Evolutionary conservation across 257 asterid genomes (phyloP), one percentile per base, ranked within the genome.

Genomic region (Mitragyna speciosa): DNA sequence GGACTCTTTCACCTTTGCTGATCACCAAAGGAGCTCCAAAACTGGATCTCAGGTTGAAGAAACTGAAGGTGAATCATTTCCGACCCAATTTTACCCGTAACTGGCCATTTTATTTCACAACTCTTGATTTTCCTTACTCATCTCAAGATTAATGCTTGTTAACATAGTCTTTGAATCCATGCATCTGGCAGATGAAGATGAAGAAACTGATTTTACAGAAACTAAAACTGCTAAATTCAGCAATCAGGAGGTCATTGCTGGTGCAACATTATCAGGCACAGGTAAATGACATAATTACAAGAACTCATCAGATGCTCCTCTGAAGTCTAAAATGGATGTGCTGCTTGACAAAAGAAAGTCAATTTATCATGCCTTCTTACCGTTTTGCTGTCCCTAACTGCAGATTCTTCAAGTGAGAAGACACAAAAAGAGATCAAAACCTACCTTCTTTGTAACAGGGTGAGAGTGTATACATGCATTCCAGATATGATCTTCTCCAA

Each of bases 391-490:
- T 31, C n/a, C 41, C 47, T 52, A n/a, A 49, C 31, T 80, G 76
- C 82, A 48, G 72, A 81, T 73, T 51, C 81, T 69, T 63, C 76
- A 9, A 61, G 20, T 28, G 41, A 16, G 59, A 54, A 51, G 54
- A 52, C 6, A 26, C 31, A 24, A 0, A 47, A 58, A 26, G 84
- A 78, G 31, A 80, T 14, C 78, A 81, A 83, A 48, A 81, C 83
- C 33, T 87, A 84, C 82, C 85, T 89, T 70, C 86, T 87, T 0
- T 66, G 86, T 33, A 75, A 79, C 78, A 81, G 86, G 80, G 72
- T 87, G 9, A 82, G 76, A 77, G 88, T 89, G 63, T 87, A 84
- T 79, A 89, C 85, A 7, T 61, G 30, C 85, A 79, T 87, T 78
- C 92, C 89, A 15, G 82, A 84, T 33, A 31, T 72, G 78, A 86